phyloP scores from a whole-genome alignment of 2,329 filamentous ascomycete species.

The Colletotrichum cuscutae region DNA sequence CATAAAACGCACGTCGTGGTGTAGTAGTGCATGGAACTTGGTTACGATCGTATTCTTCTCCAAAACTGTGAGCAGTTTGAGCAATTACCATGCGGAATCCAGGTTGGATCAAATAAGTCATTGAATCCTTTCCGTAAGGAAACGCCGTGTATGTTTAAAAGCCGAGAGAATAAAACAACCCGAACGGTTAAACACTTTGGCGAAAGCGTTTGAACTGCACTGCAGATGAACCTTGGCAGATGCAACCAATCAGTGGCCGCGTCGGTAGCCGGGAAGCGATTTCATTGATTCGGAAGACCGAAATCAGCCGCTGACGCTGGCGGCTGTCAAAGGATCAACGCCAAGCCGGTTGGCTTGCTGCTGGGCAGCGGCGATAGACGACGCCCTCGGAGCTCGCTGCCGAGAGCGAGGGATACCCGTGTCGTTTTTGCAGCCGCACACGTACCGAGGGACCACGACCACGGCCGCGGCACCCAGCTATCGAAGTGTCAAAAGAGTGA shows the following conservation, averaged over 20 bases:
- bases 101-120: too few species aligned
- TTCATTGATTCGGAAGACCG: neutral
- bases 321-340: neutral
- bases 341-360: neutral
- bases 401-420: neutral
- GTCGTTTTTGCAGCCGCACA: neutral
- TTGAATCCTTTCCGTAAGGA: too few species aligned
- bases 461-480: neutral
- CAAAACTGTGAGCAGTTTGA: too few species aligned
- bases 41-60: too few species aligned
- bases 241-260: neutral
- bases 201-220: neutral
- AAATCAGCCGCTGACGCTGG: neutral
- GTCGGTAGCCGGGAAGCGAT: neutral
- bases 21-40: too few species aligned
- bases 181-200: neutral
- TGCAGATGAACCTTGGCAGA: neutral
- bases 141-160: neutral
- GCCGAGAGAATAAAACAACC: neutral
- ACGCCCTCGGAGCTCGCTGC: neutral
- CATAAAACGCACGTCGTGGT: too few species aligned
- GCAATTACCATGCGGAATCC: too few species aligned
- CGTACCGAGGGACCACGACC: neutral
- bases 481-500: neutral
- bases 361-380: neutral